Conservation (phyloP, 208 protist species). For the Tritrichomonas musculus region DNA sequence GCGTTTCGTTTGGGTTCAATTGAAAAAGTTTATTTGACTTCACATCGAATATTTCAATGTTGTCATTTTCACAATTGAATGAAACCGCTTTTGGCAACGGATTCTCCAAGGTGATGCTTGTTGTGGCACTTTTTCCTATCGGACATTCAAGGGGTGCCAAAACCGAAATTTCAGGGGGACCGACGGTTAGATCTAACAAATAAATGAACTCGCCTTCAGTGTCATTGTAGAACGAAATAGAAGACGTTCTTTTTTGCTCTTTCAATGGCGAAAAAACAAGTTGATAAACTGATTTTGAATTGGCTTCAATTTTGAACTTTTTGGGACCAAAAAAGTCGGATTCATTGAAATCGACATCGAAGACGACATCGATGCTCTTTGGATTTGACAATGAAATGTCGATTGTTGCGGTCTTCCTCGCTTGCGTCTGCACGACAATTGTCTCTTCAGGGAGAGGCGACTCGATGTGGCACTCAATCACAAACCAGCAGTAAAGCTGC, state of each 20-base stretch:
- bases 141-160: not conserved
- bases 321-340: not conserved
- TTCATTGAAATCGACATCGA: not conserved
- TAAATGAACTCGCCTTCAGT: conserved; percentile 5
- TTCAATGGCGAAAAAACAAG: not conserved
- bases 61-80: not conserved
- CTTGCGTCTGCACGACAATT: not conserved
- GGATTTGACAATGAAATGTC: not conserved
- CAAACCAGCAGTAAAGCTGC: not conserved
- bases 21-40: not conserved
- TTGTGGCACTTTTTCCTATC: not conserved
- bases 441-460: not conserved
- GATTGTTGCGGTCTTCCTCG: not conserved
- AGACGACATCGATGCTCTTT: not conserved
- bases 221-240: conserved; percentile 4
- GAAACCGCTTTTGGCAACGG: not conserved
- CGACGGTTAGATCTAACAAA: not conserved
- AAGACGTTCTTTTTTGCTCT: not conserved
- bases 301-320: not conserved
- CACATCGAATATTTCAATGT: not conserved
- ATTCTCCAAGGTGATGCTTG: not conserved
- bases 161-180: not conserved
- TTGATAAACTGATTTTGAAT: not conserved
- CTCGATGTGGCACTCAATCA: not conserved
- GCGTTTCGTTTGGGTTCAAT: not conserved